Percentiles rank a stretch among this genome's conserved stretches.
phyloP scores from a whole-genome alignment of 192 early-diverging fungal species.

The Coemansia asiatica region DNA sequence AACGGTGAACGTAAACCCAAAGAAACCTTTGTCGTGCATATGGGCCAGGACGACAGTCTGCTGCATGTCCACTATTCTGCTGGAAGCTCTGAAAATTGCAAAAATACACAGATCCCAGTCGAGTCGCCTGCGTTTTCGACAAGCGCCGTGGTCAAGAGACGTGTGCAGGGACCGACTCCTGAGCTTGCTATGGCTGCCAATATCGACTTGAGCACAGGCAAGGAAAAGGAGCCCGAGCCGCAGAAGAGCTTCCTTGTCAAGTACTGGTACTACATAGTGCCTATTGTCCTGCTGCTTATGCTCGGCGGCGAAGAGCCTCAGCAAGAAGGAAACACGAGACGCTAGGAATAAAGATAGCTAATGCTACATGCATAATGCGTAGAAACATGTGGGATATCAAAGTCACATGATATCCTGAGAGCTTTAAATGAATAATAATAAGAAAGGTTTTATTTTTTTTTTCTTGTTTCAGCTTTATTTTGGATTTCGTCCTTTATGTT shows the following conservation, averaged over 20 bases:
- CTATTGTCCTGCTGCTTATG: slow-evolving; percentile 50
- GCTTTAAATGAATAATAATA: too few relatives aligned
- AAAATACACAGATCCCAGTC: neutral
- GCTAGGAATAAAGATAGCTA: too few relatives aligned
- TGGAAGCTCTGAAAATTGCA: slow-evolving; percentile 30
- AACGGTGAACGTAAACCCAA: slow-evolving; percentile 12
- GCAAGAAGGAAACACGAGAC: slow-evolving; percentile 38
- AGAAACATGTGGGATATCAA: too few relatives aligned
- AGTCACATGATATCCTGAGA: neutral
- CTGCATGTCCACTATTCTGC: slow-evolving; percentile 46
- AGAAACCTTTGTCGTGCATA: slow-evolving; percentile 46
- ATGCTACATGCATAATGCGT: too few relatives aligned
- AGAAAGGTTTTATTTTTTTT: too few relatives aligned
- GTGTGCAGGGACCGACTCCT: slow-evolving; percentile 26
- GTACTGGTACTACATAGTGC: slow-evolving; percentile 62
- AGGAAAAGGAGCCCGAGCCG: slow-evolving; percentile 50
- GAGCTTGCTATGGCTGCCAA: slow-evolving; percentile 27
- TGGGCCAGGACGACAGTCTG: slow-evolving; percentile 15
- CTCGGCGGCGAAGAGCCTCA: slow-evolving; percentile 49
- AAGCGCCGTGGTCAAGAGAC: slow-evolving; percentile 22
- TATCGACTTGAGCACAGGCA: slow-evolving; percentile 39
- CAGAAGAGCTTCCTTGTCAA: slow-evolving; percentile 59
- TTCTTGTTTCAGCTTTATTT: too few relatives aligned
- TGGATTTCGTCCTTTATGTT: too few relatives aligned
- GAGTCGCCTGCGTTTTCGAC: slow-evolving; percentile 14